These are phyloP conservation scores for Penicillium palitans DNA, from an alignment of 2,329 filamentous ascomycete genomes.

Conservation along the genomic window DNA sequence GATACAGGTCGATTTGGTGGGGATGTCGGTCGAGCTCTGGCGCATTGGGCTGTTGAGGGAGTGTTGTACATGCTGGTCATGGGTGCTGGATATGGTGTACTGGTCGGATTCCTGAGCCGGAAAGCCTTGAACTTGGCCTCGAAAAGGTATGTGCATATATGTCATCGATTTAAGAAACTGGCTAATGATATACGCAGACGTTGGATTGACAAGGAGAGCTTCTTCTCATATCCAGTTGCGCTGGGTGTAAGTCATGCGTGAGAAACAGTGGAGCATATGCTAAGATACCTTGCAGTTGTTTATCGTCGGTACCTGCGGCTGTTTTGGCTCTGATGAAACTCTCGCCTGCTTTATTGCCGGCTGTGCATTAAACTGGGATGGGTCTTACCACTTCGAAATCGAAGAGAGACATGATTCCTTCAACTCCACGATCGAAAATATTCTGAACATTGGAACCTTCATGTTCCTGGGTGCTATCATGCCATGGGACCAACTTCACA, in stretches of 20 bases:
- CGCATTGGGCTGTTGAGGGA: conserved; percentile 61
- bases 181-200: conserved; percentile 35
- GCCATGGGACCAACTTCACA: conserved; percentile 58
- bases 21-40: conserved; percentile 54
- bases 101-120: conserved; percentile 53
- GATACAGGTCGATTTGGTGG: conserved; percentile 55
- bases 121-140: conserved; percentile 48
- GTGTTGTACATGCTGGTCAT: conserved; percentile 61
- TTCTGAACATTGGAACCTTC: conserved; percentile 62
- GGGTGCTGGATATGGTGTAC: conserved; percentile 53
- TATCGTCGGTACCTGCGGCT: conserved; percentile 58
- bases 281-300: conserved; percentile 49
- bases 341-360: conserved; percentile 63
- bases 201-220: conserved; percentile 59
- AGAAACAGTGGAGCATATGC: not conserved
- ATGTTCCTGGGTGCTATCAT: conserved; percentile 60
- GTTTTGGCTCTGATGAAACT: conserved; percentile 60
- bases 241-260: conserved; percentile 42
- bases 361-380: conserved; percentile 62
- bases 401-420: conserved; percentile 61
- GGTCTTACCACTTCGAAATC: conserved; percentile 58
- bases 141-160: conserved; percentile 22
- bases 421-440: conserved; percentile 58
- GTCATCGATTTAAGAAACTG: conserved; percentile 2
- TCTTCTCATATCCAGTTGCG: conserved; percentile 54